Base-by-base conservation (phyloP, 352 stramenopile genomes). In the Pythium aquatile region DNA sequence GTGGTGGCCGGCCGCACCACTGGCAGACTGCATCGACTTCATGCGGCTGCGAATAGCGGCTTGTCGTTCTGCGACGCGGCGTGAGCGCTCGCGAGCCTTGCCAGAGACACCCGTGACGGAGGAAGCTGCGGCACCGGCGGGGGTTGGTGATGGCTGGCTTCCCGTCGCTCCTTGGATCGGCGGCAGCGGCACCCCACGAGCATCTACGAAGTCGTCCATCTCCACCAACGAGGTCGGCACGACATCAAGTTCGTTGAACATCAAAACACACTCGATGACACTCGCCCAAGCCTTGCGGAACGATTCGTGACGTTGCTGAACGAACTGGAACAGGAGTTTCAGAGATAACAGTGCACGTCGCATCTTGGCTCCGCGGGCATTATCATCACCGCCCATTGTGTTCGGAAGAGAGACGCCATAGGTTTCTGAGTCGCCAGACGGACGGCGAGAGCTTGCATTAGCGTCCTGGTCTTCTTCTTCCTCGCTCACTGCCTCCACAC, bases 171-270 rank as follows among this genome's bases (percentile, higher is more conserved):
- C 79, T 53, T 91, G 81, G 61, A 91, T 88, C 5, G 87, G 87
- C 39, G 87, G 87, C 17, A 96, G 58, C 14, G 87, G 87, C 11
- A 96, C 87, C 28, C 87, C 87, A 0, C 85, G 81, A 0, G 82
- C 87, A 46, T 96, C 87, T 16, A 95, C 87, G 68, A 95, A 95
- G 65, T 95, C 87, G 57, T 96, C 87, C 62, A 94, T 94, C 71
- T 96, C 87, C 39, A 93, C 85, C n/a, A 96, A 66, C 17, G 87
- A 94, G 3, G 81, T 91, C 16, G 87, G 87, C 26, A 93, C 78
- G 0, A 88, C 85, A 54, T 96, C 87, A 20, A 96, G 65, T 67
- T 94, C 86, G 62, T 96, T 96, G 59, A 96, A 94, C 81, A 94
- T 91, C 30, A 96, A 74, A 61, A 94, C 76, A 51, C 85, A 94